phyloP scores from a whole-genome alignment of 2,329 filamentous ascomycete genomes.

The Phaeosphaeriaceae sp. region DNA sequence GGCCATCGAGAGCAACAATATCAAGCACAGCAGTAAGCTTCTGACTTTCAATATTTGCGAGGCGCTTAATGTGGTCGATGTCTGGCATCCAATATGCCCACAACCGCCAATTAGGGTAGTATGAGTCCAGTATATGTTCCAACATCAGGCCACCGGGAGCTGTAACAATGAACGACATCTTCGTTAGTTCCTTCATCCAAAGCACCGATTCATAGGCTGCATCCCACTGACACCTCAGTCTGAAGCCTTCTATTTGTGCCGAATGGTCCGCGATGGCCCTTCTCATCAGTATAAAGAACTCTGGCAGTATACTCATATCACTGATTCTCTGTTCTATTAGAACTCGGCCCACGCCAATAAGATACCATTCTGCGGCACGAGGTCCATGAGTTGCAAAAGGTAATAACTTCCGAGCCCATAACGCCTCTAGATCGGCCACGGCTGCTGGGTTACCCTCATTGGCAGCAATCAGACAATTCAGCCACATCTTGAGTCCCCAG shows the following conservation, averaged over 20 bases:
- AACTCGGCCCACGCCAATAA: slow-evolving; percentile 29
- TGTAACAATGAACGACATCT: slow-evolving; percentile 9
- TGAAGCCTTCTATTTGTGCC: slow-evolving; percentile 33
- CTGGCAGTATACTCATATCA: slow-evolving; percentile 26
- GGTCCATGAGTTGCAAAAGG: slow-evolving; percentile 31
- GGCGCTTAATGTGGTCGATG: slow-evolving; percentile 15
- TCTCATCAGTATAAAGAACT: slow-evolving; percentile 28
- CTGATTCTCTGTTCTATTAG: slow-evolving; percentile 18
- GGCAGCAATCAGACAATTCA: slow-evolving; percentile 39
- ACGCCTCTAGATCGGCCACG: slow-evolving; percentile 34
- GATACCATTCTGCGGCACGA: slow-evolving; percentile 28
- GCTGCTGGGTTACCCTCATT: slow-evolving; percentile 30
- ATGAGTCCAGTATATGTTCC: slow-evolving; percentile 32
- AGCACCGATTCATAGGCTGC: slow-evolving; percentile 24
- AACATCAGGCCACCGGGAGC: slow-evolving; percentile 17
- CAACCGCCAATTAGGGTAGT: slow-evolving; percentile 35
- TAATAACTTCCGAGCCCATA: slow-evolving; percentile 32
- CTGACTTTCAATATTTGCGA: slow-evolving; percentile 19
- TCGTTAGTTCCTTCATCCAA: slow-evolving; percentile 29
- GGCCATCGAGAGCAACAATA: slow-evolving; percentile 38
- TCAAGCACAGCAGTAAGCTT: slow-evolving; percentile 26
- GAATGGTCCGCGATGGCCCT: slow-evolving; percentile 30
- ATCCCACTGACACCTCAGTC: slow-evolving; percentile 31
- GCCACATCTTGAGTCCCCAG: slow-evolving; percentile 35
- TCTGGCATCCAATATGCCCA: slow-evolving; percentile 42